A percentile compares a stretch with the other conserved stretches of the same genome.
These are phyloP conservation scores for Rhododendron simsii DNA, from an alignment of 148 eudicot genomes.

Conservation along the genomic window DNA sequence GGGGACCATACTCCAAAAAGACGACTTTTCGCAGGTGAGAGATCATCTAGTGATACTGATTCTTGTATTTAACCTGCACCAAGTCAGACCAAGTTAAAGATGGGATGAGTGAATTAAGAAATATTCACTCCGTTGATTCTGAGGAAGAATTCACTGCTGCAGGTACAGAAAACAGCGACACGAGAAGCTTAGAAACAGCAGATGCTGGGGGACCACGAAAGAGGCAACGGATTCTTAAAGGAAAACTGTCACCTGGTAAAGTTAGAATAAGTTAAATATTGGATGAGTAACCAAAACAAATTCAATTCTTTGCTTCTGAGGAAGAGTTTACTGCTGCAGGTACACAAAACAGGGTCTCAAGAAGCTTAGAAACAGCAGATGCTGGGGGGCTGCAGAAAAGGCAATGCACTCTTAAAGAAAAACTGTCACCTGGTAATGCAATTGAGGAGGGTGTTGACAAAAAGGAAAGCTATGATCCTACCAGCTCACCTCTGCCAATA, in stretches of 20 bases:
- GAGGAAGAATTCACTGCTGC: not conserved
- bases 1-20: not conserved
- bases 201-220: not conserved
- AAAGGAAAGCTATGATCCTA: not conserved
- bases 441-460: not conserved
- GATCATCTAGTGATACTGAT: not conserved
- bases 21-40: not conserved
- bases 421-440: not conserved
- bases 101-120: not conserved
- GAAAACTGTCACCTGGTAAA: not conserved
- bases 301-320: not conserved
- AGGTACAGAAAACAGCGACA: not conserved
- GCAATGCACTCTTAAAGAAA: not conserved
- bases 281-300: not conserved
- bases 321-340: slow-evolving; percentile 1
- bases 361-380: not conserved
- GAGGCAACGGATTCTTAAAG: not conserved
- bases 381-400: not conserved
- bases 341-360: not conserved
- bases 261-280: not conserved
- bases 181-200: not conserved
- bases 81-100: not conserved
- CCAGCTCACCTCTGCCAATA: not conserved
- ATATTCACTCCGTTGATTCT: not conserved
- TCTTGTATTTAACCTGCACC: not conserved